phyloP scores from a whole-genome alignment of 1,284 basidiomycete genomes.

The Xerocomus tenax region DNA sequence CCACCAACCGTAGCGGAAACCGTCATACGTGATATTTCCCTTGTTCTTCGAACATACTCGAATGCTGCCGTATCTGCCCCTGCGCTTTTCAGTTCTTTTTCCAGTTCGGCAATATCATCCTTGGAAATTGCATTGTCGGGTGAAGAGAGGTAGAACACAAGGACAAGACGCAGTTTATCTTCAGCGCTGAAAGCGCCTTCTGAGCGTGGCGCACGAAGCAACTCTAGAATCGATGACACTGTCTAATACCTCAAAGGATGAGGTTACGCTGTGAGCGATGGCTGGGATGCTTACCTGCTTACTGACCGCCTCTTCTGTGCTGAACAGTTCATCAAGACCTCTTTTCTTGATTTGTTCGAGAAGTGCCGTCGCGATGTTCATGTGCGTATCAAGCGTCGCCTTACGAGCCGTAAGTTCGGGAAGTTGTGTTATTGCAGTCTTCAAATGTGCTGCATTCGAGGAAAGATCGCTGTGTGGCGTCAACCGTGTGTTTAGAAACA shows the following conservation, averaged over 20 bases:
- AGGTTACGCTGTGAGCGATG: background rate
- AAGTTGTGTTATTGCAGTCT: slow-evolving; percentile 96
- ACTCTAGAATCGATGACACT: slow-evolving; percentile 74
- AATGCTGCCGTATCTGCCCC: slow-evolving; percentile 81
- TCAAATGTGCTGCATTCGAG: slow-evolving; percentile 89
- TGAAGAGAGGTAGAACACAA: slow-evolving; percentile 89
- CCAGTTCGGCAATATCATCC: slow-evolving; percentile 82
- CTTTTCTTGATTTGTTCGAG: slow-evolving; percentile 94
- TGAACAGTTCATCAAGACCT: slow-evolving; percentile 93
- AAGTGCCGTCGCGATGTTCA: slow-evolving; percentile 97
- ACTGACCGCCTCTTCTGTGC: slow-evolving; percentile 84
- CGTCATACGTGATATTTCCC: slow-evolving; percentile 90
- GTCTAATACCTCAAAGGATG: slow-evolving; percentile 39
- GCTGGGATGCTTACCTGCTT: slow-evolving; percentile 52
- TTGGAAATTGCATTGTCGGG: slow-evolving; percentile 73
- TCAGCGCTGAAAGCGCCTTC: slow-evolving; percentile 61
- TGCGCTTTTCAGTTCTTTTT: slow-evolving; percentile 73
- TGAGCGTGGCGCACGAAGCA: slow-evolving; percentile 59
- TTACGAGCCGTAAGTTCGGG: slow-evolving; percentile 96
- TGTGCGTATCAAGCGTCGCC: slow-evolving; percentile 93
- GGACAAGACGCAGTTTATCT: slow-evolving; percentile 89
- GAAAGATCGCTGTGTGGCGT: slow-evolving; percentile 62
- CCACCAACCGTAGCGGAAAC: slow-evolving; percentile 57
- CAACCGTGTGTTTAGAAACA: slow-evolving; percentile 4
- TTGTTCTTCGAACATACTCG: slow-evolving; percentile 85